phyloP scores from a whole-genome alignment of 306 rosid genomes.

The Nissolia schottii region DNA sequence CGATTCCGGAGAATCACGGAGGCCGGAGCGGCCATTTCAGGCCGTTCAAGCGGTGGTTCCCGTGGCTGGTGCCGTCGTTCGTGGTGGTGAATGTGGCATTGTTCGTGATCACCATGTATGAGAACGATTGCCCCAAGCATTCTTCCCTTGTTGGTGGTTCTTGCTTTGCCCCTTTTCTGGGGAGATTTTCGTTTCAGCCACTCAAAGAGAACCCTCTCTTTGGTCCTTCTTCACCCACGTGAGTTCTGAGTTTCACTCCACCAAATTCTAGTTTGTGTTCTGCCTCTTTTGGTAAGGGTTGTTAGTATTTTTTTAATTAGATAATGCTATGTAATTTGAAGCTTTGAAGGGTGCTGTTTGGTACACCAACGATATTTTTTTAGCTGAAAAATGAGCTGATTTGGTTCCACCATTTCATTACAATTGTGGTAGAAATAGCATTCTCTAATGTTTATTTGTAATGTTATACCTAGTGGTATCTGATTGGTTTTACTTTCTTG shows the following conservation, averaged over 20 bases:
- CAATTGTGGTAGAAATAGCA: neutral
- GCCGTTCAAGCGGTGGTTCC: slow-evolving; percentile 53
- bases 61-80: slow-evolving; percentile 71
- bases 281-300: no score
- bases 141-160: slow-evolving; percentile 5
- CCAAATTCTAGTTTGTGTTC: no score
- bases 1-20: neutral
- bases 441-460: no score
- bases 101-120: slow-evolving; percentile 51
- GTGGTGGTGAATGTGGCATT: slow-evolving; percentile 52
- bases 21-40: slow-evolving; percentile 9
- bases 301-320: neutral
- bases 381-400: neutral
- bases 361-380: neutral
- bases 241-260: no score
- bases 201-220: slow-evolving; percentile 81
- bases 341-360: neutral
- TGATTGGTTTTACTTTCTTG: no score
- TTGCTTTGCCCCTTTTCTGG: slow-evolving; percentile 57
- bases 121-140: slow-evolving; percentile 61
- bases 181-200: slow-evolving; percentile 77
- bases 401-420: neutral
- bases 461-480: no score
- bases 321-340: neutral
- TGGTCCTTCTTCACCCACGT: slow-evolving; percentile 82